Base-by-base conservation (phyloP, 2,329 filamentous ascomycete species). In the Cordyceps cateniannulata region DNA sequence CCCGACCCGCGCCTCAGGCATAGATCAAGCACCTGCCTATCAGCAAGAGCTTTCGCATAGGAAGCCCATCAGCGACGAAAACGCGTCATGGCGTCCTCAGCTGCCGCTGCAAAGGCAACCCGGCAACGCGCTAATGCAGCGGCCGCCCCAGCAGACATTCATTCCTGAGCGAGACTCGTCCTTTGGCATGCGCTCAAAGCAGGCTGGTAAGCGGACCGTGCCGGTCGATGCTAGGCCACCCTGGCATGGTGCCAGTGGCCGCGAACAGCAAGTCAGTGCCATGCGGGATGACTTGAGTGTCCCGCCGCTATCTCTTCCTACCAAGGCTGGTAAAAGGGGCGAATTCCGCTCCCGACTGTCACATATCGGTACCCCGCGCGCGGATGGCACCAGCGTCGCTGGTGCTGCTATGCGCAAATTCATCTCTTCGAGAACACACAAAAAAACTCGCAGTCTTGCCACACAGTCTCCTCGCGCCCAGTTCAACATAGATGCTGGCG, bases 221-320 rank as follows among this genome's bases (percentile, higher is more conserved):
- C 64, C 70, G 66, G 63, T 77, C 58, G 76, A 80, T 27, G 76
- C 69, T 56, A 77, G 79, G 24, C 84, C 85, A 5, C 79, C 85
- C 61, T 92, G 89, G 89, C 87, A 86, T 67, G 89, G 89, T 20
- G 85, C 85, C 42, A 91, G 86, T 69, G 89, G 89, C 29, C 83
- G 89, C 65, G 80, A 81, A 47, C 77, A 82, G 40, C 78, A 90
- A 60, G 81, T 89, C 38, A 80, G 81, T 49, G 85, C 88, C 3
- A 81, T 90, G 42, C 81, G 78, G 68, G 87, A 90, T 69, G 83
- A 84, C 40, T 76, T 75, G 47, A 75, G 77, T 62, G 81, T 80
- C 16, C 74, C 81, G 61, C 83, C 85, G n/a, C 72, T 88, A 47
- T 80, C 75, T 63, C 76, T 88, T 60, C 80, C 81, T 18, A 76